These are phyloP conservation scores for Apiospora pterosperma DNA, from an alignment of 2,329 filamentous ascomycete genomes.

Conservation along the genomic window DNA sequence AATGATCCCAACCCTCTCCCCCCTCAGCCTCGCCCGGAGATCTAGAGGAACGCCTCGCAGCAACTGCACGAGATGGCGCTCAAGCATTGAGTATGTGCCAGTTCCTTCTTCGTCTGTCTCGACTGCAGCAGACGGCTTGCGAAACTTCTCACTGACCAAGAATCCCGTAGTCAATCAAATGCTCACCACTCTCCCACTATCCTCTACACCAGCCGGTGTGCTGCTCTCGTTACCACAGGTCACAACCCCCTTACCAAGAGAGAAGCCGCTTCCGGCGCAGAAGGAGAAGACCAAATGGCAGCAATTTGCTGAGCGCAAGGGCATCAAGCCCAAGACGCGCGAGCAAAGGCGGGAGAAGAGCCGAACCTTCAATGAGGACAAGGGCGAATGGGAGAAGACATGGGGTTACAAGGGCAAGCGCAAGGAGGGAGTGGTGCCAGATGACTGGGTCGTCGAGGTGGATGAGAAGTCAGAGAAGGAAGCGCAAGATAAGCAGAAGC, in stretches of 20 bases:
- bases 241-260: constrained; percentile 73
- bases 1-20: constrained; percentile 75
- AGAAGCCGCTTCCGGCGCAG: constrained; percentile 82
- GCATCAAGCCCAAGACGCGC: constrained; percentile 84
- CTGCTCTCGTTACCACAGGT: constrained; percentile 73
- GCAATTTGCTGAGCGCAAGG: constrained; percentile 94
- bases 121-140: constrained; percentile 21
- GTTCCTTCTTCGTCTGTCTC: background rate
- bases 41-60: constrained; percentile 66
- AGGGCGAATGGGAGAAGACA: constrained; percentile 84
- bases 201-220: constrained; percentile 66
- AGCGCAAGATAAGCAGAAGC: constrained; percentile 43
- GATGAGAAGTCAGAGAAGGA: constrained; percentile 61
- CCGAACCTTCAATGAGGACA: constrained; percentile 79
- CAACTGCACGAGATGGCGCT: constrained; percentile 80
- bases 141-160: background rate
- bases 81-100: constrained; percentile 59
- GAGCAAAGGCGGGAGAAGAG: constrained; percentile 68
- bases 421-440: constrained; percentile 65
- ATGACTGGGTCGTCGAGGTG: constrained; percentile 90
- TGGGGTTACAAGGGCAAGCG: constrained; percentile 95
- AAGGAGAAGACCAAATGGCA: constrained; percentile 93
- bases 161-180: constrained; percentile 70
- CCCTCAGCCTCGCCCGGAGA: constrained; percentile 30
- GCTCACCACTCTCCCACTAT: constrained; percentile 80